These are phyloP conservation scores for Paulownia fortunei DNA, from an alignment of 257 asterid species.

Conservation along the genomic window DNA sequence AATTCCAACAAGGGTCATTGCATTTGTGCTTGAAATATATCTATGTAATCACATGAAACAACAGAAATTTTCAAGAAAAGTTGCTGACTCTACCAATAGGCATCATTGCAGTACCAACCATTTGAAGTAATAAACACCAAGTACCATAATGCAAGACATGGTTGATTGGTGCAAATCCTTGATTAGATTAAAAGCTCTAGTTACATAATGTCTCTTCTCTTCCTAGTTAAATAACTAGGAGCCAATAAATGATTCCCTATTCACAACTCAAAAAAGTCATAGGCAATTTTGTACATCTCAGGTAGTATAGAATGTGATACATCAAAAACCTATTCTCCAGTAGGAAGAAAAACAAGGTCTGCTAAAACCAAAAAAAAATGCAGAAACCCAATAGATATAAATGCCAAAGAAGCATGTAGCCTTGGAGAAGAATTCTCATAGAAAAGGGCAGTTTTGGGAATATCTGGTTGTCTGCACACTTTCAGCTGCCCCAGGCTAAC, in stretches of 20 bases:
- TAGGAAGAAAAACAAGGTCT: neutral
- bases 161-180: neutral
- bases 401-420: slow-evolving; percentile 30
- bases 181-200: neutral
- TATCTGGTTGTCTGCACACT: slow-evolving; percentile 42
- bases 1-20: neutral
- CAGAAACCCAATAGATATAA: slow-evolving; percentile 39
- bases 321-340: neutral
- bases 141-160: neutral
- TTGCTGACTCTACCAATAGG: too few relatives aligned
- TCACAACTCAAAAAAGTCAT: slow-evolving; percentile 21
- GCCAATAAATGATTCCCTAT: slow-evolving; percentile 32
- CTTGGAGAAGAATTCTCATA: slow-evolving; percentile 39
- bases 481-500: slow-evolving; percentile 49
- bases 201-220: neutral
- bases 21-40: neutral
- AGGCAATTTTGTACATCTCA: slow-evolving; percentile 32
- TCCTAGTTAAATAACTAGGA: neutral
- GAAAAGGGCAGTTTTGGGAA: slow-evolving; percentile 57
- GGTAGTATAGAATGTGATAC: neutral
- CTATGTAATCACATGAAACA: neutral
- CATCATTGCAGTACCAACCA: too few relatives aligned
- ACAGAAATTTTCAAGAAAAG: neutral
- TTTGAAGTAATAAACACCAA: too few relatives aligned
- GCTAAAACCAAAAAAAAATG: slow-evolving; percentile 22